Conservation (phyloP, 441 rosid species). For the Arabidopsis lyrata region DNA sequence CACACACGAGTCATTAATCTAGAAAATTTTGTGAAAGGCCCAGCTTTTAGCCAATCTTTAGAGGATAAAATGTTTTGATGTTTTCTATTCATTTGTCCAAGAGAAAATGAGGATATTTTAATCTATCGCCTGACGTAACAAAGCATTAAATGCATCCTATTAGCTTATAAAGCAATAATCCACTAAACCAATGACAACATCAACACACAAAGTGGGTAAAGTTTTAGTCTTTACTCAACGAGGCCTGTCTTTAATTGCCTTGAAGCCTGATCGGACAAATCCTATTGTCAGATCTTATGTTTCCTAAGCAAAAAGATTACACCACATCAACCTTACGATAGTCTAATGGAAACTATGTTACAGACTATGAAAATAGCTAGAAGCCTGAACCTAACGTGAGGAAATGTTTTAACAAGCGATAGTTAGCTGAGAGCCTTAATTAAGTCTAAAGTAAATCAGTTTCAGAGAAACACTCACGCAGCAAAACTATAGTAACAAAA, state of each 20-base stretch:
- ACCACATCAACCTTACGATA: not conserved
- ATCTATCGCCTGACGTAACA: not conserved
- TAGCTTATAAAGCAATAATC: not conserved
- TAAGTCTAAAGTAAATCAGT: not conserved
- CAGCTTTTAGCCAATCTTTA: conserved; percentile 10
- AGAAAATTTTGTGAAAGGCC: conserved; percentile 10
- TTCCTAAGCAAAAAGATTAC: conserved; percentile 24
- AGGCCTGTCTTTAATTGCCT: conserved; percentile 21
- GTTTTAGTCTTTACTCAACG: conserved; percentile 12
- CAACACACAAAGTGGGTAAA: conserved; percentile 9
- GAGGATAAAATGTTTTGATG: conserved; percentile 20
- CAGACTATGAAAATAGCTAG: not conserved
- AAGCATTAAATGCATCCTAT: not conserved
- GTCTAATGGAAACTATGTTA: not conserved
- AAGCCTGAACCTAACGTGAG: conserved; percentile 4
- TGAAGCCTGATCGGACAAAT: not conserved
- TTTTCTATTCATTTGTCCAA: not conserved
- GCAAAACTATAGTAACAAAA: conserved; percentile 1
- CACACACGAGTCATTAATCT: conserved; percentile 26
- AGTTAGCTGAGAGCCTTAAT: not conserved
- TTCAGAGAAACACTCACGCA: conserved; percentile 1
- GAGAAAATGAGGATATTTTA: not conserved
- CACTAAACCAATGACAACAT: not conserved
- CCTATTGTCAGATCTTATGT: conserved; percentile 8
- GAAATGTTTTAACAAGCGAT: conserved; percentile 3